Conservation (phyloP, 2,329 filamentous ascomycete genomes). For the Colletotrichum sp. region DNA sequence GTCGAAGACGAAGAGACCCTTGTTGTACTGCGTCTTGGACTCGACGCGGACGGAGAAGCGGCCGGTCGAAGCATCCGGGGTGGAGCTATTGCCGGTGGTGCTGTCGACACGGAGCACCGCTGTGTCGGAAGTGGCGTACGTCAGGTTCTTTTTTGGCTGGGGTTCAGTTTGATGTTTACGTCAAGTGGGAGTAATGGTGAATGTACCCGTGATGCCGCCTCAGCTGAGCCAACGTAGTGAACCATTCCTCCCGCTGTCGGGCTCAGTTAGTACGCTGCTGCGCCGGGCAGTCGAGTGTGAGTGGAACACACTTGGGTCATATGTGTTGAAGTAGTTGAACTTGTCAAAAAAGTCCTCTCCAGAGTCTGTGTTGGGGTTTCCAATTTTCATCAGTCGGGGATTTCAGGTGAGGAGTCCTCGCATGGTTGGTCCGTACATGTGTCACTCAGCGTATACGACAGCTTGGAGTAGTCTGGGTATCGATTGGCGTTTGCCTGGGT, state of each 20-base stretch:
- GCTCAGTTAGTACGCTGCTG: background rate
- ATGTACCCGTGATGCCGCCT: slow-evolving; percentile 46
- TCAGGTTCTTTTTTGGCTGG: slow-evolving; percentile 59
- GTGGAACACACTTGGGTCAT: slow-evolving; percentile 47
- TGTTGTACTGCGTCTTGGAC: slow-evolving; percentile 64
- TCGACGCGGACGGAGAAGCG: slow-evolving; percentile 68
- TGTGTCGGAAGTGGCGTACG: slow-evolving; percentile 54
- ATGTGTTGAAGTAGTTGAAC: slow-evolving; percentile 57
- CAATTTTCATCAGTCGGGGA: slow-evolving; percentile 4
- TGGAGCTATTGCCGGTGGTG: slow-evolving; percentile 50
- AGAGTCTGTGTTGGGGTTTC: slow-evolving; percentile 40
- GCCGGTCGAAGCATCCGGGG: slow-evolving; percentile 60
- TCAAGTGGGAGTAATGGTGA: slow-evolving; percentile 9
- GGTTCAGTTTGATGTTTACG: background rate
- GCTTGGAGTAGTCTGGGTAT: slow-evolving; percentile 53
- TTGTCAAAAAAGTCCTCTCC: slow-evolving; percentile 59
- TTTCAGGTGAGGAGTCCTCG: background rate
- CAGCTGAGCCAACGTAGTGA: slow-evolving; percentile 53
- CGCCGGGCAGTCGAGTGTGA: background rate
- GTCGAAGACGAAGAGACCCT: slow-evolving; percentile 73
- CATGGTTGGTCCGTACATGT: slow-evolving; percentile 44
- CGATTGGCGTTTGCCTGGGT: slow-evolving; percentile 40
- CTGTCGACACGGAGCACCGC: slow-evolving; percentile 68
- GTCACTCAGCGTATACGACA: slow-evolving; percentile 54
- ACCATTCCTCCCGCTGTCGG: slow-evolving; percentile 51